Evolutionary conservation across 352 stramenopile genomes (phyloP), one percentile per base, ranked within the genome.

Genomic region (Thalassiosira mediterranea): DNA sequence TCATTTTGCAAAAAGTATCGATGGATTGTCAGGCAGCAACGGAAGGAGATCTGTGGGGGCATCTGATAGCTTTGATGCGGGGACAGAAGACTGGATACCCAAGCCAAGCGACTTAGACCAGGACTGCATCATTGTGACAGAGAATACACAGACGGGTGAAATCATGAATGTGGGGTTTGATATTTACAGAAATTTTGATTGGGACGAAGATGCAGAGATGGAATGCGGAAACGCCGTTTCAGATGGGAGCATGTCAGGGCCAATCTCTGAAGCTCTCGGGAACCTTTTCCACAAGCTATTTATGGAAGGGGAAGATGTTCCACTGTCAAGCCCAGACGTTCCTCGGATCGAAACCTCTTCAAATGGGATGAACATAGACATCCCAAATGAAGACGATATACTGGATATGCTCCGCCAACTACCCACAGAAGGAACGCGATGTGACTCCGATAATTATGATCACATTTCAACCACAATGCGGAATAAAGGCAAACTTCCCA

Each of bases 231-330:
- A 4, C 19, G 32, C 0, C 15, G 32, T 3, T 13, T 32, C 15
- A n/a, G 5, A 8, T 3, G 32, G 21, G 15, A 17, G 4, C 17
- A 31, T 58, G 7, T 25, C 42, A 29, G 49, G 37, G 15, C 37
- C 7, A 11, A 66, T 57, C 5, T 44, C 63, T n/a, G 26, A 19
- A 10, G 32, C 62, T 32, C 19, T 72, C 10, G 62, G 49, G 2
- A 54, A 47, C 28, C 32, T 72, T 28, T 37, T 72, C 26, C 63
- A 62, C 19, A 34, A 57, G 25, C 34, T 63, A 21, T 40, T 64
- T 10, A 57, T 29, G 37, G 37, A 48, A 23, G 62, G 37, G 11
- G 51, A 61, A 10, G 7, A 31, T 48, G 17, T 53, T 11, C 60
- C 60, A n/a, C n/a, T n/a, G n/a, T n/a, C n/a, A n/a, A n/a, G n/a